Percentiles rank a stretch among this genome's conserved stretches.
These are phyloP conservation scores for Galerina marginata DNA, from an alignment of 768 basidiomycete species.

Conservation along the genomic window DNA sequence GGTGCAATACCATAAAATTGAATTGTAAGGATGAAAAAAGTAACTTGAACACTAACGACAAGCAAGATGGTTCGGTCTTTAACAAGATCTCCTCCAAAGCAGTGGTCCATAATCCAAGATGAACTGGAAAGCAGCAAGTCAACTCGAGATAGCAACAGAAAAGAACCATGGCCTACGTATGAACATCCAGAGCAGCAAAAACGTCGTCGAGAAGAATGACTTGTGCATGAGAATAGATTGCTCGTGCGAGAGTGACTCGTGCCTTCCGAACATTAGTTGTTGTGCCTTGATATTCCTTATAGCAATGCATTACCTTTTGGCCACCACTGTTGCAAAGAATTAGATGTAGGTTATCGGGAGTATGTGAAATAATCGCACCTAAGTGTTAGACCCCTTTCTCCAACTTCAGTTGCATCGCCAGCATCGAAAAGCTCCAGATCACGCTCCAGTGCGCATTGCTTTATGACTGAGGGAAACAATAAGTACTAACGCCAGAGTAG, in stretches of 20 bases:
- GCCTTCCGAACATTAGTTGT: constrained; percentile 34
- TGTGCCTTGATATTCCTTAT: not conserved
- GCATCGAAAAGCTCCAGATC: constrained; percentile 41
- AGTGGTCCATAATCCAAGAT: constrained; percentile 77
- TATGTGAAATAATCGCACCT: not conserved
- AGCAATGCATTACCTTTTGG: constrained; percentile 34
- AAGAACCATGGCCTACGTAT: constrained; percentile 25
- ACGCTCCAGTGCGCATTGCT: constrained; percentile 75
- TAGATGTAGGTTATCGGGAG: not conserved
- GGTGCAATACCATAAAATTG: not conserved
- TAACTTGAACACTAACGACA: constrained; percentile 49
- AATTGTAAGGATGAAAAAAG: not conserved
- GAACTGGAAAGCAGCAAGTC: constrained; percentile 51
- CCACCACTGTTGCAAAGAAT: constrained; percentile 35
- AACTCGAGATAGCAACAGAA: not conserved
- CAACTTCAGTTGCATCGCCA: constrained; percentile 15
- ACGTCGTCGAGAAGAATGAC: constrained; percentile 77
- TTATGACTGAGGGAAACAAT: constrained; percentile 9
- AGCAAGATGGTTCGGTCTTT: constrained; percentile 78
- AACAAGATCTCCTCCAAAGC: constrained; percentile 77
- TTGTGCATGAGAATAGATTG: constrained; percentile 54
- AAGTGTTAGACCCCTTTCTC: constrained; percentile 12
- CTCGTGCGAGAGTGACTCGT: constrained; percentile 48
- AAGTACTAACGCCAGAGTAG: not conserved
- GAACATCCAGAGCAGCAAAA: constrained; percentile 60